Conservation (phyloP, 495 filamentous ascomycete genomes). For the Lasiosphaeriaceae sp. region DNA sequence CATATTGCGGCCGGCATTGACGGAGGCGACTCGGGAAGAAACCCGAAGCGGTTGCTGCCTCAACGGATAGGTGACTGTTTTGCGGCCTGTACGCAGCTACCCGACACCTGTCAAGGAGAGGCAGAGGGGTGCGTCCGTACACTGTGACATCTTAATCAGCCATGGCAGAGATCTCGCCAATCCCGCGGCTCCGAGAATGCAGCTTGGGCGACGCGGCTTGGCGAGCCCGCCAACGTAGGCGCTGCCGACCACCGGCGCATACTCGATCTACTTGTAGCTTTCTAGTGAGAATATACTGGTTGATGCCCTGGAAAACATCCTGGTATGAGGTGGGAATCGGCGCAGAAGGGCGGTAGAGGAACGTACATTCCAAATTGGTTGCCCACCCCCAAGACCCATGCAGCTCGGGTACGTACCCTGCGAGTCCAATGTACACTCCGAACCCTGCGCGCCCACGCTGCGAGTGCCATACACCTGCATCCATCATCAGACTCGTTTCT, state of each 20-base stretch:
- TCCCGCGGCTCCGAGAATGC: not conserved
- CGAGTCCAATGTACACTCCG: not conserved
- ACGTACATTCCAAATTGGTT: not conserved
- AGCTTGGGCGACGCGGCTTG: not conserved
- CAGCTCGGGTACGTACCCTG: not conserved
- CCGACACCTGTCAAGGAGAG: not conserved
- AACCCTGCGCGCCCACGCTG: not conserved
- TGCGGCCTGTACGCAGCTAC: not conserved
- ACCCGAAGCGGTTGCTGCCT: not conserved
- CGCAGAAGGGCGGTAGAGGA: constrained; percentile 7
- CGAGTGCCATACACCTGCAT: not conserved
- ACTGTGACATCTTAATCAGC: constrained; percentile 2
- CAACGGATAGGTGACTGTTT: not conserved
- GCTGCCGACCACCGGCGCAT: no score
- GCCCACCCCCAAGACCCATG: not conserved
- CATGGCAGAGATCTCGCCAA: not conserved
- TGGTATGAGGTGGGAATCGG: not conserved
- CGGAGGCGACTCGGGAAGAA: not conserved
- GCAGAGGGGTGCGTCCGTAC: not conserved
- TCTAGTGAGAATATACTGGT: not conserved
- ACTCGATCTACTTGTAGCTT: no score
- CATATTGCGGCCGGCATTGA: no score
- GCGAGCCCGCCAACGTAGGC: no score
- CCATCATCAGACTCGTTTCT: not conserved
- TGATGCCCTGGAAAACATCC: not conserved